Percentiles rank a stretch among this genome's conserved stretches.
These are phyloP conservation scores for Boechera stricta DNA, from an alignment of 345 rosid genomes.

Conservation along the genomic window DNA sequence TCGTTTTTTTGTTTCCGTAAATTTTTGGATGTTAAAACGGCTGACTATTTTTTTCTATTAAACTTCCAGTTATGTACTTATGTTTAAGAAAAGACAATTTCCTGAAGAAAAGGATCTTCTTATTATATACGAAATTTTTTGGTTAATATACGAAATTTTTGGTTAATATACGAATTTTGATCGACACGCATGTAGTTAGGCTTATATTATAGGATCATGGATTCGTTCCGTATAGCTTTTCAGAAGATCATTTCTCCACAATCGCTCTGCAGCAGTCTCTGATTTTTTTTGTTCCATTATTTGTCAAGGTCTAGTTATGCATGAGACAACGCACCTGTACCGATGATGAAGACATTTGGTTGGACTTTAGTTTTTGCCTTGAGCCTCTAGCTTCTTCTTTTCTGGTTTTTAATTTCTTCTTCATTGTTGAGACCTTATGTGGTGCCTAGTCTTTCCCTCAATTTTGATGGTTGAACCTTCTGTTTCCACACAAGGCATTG, in stretches of 20 bases:
- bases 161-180: neutral
- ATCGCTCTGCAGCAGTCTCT: too few species aligned
- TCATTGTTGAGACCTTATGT: neutral
- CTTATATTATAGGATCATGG: neutral
- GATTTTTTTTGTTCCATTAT: too few species aligned
- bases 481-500: neutral
- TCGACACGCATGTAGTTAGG: neutral
- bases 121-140: neutral
- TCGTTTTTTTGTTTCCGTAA: neutral
- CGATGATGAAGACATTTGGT: neutral
- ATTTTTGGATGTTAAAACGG: neutral
- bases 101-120: neutral
- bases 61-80: neutral
- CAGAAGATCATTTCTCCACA: neutral
- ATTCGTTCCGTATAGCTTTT: neutral
- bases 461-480: constrained; percentile 3
- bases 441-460: neutral
- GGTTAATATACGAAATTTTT: neutral
- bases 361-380: neutral
- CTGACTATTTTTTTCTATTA: neutral
- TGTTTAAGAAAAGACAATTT: too few species aligned
- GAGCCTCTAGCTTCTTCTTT: neutral
- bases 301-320: too few species aligned
- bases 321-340: neutral
- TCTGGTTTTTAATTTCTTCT: neutral